These are phyloP conservation scores for Prorocentrum cordatum DNA, from an alignment of 169 alveolate species.

Conservation along the genomic window DNA sequence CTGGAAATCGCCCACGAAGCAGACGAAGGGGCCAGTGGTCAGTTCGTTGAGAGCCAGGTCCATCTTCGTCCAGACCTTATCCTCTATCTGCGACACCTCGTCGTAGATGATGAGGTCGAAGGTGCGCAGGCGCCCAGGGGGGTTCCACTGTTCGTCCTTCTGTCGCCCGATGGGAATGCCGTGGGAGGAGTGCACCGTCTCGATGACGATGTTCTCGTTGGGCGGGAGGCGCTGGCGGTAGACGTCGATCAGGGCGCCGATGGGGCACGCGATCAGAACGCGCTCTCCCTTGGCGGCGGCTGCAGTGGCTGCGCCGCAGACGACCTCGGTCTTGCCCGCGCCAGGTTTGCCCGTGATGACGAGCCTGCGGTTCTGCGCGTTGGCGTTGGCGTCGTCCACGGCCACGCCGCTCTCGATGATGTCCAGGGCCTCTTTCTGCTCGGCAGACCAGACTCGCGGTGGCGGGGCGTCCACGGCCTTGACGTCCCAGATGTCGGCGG, in stretches of 20 bases:
- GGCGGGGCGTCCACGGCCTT: too few species aligned
- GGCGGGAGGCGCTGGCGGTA: neutral
- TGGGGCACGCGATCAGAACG: neutral
- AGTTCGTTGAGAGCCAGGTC: neutral
- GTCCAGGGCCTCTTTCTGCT: neutral
- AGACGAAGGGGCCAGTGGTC: neutral
- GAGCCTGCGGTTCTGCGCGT: neutral
- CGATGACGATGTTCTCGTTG: neutral
- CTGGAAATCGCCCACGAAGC: conserved; percentile 12
- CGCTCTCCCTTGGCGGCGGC: neutral
- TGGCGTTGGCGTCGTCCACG: neutral
- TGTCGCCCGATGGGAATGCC: neutral
- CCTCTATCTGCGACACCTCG: conserved; percentile 12
- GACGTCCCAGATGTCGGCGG: too few species aligned
- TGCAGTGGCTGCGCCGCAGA: neutral
- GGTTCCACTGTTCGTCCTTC: neutral
- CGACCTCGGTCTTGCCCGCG: conserved; percentile 6
- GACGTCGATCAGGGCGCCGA: neutral
- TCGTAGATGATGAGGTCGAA: conserved; percentile 13
- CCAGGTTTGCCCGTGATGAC: neutral
- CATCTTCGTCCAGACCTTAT: neutral
- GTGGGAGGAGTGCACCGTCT: conserved; percentile 1
- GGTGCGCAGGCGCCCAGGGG: neutral
- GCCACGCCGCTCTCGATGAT: neutral
- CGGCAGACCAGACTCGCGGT: neutral